phyloP scores from a whole-genome alignment of 169 alveolate genomes.

The Plasmodium blacklocki region DNA sequence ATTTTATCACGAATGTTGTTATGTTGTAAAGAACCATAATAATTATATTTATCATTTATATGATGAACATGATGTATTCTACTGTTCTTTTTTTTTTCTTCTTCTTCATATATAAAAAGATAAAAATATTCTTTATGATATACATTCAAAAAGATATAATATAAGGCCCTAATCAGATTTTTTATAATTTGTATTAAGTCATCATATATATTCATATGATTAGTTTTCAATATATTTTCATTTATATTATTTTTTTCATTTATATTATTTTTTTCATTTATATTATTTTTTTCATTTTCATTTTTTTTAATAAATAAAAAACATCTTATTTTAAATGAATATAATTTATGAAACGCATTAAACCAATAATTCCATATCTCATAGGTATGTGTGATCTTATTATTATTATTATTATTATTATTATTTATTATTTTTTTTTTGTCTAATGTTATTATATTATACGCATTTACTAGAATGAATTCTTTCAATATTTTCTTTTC shows the following conservation, averaged over 20 bases:
- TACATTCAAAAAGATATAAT: constrained; percentile 49
- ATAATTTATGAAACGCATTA: constrained; percentile 39
- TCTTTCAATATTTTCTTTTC: constrained; percentile 50
- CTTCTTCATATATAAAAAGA: constrained; percentile 17
- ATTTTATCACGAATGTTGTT: constrained; percentile 2
- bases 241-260: background rate
- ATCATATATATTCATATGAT: constrained; percentile 31
- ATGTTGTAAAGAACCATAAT: background rate
- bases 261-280: background rate
- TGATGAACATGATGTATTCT: background rate
- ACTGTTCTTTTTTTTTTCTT: background rate
- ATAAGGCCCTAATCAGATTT: constrained; percentile 40
- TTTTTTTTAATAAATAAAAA: constrained; percentile 12
- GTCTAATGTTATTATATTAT: constrained; percentile 5
- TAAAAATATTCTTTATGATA: constrained; percentile 62
- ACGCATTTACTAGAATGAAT: constrained; percentile 51
- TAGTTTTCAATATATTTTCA: background rate
- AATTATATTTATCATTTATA: too few relatives aligned
- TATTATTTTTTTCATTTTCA: too few relatives aligned
- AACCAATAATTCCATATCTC: constrained; percentile 73
- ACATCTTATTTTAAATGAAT: constrained; percentile 51
- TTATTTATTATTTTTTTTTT: background rate
- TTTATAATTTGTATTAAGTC: constrained; percentile 51
- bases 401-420: too few relatives aligned
- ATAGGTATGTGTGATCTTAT: background rate